phyloP scores from a whole-genome alignment of 2,329 filamentous ascomycete species.

The Sporothrix inflata region DNA sequence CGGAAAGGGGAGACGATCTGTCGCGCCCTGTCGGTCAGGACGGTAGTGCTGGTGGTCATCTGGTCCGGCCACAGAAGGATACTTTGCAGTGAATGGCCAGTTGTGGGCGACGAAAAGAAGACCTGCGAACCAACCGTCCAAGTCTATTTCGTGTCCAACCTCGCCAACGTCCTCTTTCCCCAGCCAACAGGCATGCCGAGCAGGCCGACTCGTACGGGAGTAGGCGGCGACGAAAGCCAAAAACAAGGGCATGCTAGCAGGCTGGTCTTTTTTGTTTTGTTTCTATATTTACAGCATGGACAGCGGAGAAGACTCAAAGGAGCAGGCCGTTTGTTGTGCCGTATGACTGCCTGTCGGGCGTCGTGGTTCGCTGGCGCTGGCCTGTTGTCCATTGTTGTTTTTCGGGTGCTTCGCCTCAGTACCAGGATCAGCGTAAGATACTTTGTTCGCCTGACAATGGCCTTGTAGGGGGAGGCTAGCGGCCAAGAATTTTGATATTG shows the following conservation, averaged over 20 bases:
- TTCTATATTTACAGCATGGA: slow-evolving; percentile 5
- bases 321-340: neutral
- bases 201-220: too few species aligned
- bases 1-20: neutral
- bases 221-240: too few species aligned
- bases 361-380: neutral
- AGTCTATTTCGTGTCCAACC: neutral
- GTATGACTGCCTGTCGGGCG: slow-evolving; percentile 15
- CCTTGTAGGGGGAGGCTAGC: slow-evolving; percentile 8
- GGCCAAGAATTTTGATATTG: slow-evolving; percentile 16
- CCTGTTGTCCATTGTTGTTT: slow-evolving; percentile 3
- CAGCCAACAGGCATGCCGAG: neutral
- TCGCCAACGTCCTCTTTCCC: too few species aligned
- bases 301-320: neutral
- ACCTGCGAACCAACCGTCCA: neutral
- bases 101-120: too few species aligned
- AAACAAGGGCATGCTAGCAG: neutral
- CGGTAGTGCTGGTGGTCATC: neutral
- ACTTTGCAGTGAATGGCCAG: too few species aligned
- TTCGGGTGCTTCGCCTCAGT: neutral
- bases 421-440: slow-evolving; percentile 1
- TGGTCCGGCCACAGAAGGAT: neutral
- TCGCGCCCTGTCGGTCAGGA: neutral
- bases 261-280: slow-evolving; percentile 14
- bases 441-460: neutral